phyloP scores from a whole-genome alignment of 148 eudicot species.

The Diospyros kaki region DNA sequence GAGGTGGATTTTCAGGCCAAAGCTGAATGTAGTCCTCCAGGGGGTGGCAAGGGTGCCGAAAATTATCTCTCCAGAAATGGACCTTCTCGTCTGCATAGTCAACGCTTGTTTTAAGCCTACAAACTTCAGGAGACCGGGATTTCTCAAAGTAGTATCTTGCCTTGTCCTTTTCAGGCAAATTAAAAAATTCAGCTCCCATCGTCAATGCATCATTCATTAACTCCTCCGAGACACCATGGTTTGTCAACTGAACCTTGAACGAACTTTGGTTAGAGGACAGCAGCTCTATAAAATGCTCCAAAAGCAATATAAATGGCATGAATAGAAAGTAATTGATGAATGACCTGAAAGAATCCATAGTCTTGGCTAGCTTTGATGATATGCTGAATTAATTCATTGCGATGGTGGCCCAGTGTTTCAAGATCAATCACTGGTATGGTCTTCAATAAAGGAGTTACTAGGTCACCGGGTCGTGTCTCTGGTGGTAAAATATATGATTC shows the following conservation, averaged over 20 bases:
- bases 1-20: conserved; percentile 47
- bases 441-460: too few species aligned
- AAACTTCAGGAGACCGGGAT: not conserved
- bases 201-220: conserved; percentile 3
- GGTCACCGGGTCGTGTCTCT: too few species aligned
- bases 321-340: not conserved
- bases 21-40: conserved; percentile 22
- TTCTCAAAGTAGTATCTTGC: not conserved
- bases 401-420: not conserved
- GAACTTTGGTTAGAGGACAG: not conserved
- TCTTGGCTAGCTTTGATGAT: conserved; percentile 20
- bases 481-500: too few species aligned
- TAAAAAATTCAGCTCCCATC: conserved; percentile 6
- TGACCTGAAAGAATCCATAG: conserved; percentile 22
- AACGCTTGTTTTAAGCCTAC: conserved; percentile 30
- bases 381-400: not conserved
- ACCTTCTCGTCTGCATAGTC: conserved; percentile 25
- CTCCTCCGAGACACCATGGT: conserved; percentile 11
- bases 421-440: too few species aligned
- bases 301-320: too few species aligned
- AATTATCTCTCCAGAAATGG: conserved; percentile 44
- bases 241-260: not conserved
- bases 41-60: conserved; percentile 29
- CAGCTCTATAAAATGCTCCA: too few species aligned
- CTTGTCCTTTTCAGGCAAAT: conserved; percentile 7